These are phyloP conservation scores for Cercophora samala DNA, from an alignment of 495 filamentous ascomycete genomes.

Conservation along the genomic window DNA sequence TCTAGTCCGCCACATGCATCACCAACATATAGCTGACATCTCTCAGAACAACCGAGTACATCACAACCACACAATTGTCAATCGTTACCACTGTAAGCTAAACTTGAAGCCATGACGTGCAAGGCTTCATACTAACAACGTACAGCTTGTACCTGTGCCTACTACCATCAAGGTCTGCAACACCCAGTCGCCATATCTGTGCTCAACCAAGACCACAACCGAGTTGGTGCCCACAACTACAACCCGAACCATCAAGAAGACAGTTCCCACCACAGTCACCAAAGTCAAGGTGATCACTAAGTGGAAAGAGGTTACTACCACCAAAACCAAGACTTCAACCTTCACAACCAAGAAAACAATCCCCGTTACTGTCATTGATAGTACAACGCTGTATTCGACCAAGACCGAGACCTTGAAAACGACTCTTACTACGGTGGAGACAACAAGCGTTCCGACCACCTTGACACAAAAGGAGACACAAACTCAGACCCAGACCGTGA, in stretches of 20 bases:
- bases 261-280: neutral
- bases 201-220: constrained; percentile 28
- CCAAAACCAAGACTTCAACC: constrained; percentile 17
- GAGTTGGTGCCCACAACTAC: constrained; percentile 24
- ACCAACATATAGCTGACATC: constrained; percentile 3
- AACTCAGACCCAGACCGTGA: constrained; percentile 12
- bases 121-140: constrained; percentile 11
- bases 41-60: constrained; percentile 21
- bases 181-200: constrained; percentile 16
- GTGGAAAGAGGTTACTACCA: constrained; percentile 18
- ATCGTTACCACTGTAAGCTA: constrained; percentile 25
- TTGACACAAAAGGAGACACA: neutral
- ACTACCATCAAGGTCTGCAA: constrained; percentile 26
- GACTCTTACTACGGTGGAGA: neutral
- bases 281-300: constrained; percentile 18
- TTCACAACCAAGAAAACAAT: constrained; percentile 20
- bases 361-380: constrained; percentile 27
- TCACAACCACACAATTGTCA: constrained; percentile 22
- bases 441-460: constrained; percentile 3
- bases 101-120: neutral
- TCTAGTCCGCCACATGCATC: neutral
- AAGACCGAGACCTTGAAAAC: constrained; percentile 12
- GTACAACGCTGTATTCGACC: constrained; percentile 29
- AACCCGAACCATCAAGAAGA: neutral
- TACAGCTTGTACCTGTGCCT: constrained; percentile 23